These are phyloP conservation scores for Citrullus mucosospermus DNA, from an alignment of 306 rosid species.

Conservation along the genomic window DNA sequence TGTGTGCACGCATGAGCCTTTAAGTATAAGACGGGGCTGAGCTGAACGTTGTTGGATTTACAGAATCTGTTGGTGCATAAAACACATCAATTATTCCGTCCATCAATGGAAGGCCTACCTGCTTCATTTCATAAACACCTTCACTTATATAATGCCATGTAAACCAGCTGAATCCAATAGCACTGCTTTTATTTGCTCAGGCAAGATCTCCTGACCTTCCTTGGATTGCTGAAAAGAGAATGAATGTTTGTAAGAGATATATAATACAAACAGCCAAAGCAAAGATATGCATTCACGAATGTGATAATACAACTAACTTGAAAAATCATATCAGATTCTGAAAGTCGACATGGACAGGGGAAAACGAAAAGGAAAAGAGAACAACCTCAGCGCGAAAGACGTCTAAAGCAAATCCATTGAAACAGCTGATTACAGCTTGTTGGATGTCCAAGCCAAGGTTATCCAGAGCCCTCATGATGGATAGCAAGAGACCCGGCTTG, in stretches of 20 bases:
- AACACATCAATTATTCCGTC: background rate
- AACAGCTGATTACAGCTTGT: conserved; percentile 97
- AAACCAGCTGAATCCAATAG: conserved; percentile 73
- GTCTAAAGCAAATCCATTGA: conserved; percentile 93
- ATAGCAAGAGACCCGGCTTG: conserved; percentile 81
- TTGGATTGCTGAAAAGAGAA: conserved; percentile 55
- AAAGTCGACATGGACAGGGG: background rate
- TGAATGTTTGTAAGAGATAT: background rate
- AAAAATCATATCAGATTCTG: too few relatives aligned
- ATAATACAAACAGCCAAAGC: background rate
- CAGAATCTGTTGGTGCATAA: background rate
- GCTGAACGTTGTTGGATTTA: background rate
- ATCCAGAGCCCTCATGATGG: conserved; percentile 84
- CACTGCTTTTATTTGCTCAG: conserved; percentile 77
- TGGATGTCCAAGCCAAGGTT: conserved; percentile 89
- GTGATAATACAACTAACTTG: background rate
- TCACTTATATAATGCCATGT: conserved; percentile 44
- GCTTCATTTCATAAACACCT: background rate
- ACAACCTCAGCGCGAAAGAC: conserved; percentile 90
- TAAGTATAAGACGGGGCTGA: background rate
- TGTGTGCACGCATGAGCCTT: background rate
- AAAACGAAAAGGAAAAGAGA: background rate
- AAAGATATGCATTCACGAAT: background rate
- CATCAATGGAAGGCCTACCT: background rate
- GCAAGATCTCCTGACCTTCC: conserved; percentile 73